Evolutionary conservation across 257 asterid genomes (phyloP), one percentile per base, ranked within the genome.

Genomic region (Henckelia pumila): DNA sequence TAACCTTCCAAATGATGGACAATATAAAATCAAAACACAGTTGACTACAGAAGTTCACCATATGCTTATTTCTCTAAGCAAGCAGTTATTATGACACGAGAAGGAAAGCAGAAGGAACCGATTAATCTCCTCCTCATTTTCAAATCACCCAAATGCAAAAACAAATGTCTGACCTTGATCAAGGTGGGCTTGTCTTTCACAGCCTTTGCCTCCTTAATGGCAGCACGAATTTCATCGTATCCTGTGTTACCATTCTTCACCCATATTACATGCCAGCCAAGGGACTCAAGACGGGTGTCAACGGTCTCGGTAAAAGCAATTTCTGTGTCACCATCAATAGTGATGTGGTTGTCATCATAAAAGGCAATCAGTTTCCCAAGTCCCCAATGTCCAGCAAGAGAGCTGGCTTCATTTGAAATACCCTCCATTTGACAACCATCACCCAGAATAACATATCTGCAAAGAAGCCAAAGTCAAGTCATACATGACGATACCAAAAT

Each of bases 371-470:
- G 79, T 79, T 90, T 90, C 64, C 99, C 97, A 23, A 93, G 96
- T 26, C 96, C 97, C 99, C 97, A 90, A 32, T 90, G 99, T 8
- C 89, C 99, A 77, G 99, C 99, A 59, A 93, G 94, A 78, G 97
- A 90, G 84, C 88, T 79, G 37, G 82, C 99, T 82, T 93, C 99
- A 50, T 93, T 86, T 14, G 99, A 75, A 72, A 93, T 73, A 64
- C 99, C 99, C 89, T 93, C 99, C 99, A 90, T 90, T 78, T 90
- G 94, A 68, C 96, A 90, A 13, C 96, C 96, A 80, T 89, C 96
- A 59, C 96, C 96, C 23, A 86, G 78, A 50, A 89, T 81, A 57
- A 1, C n/a, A 63, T 86, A 89, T 47, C 96, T 88, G 74, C 17
- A 30, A 24, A 71, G 52, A 44, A 66, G 53, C 32, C 71, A 70